Conservation (phyloP, 371 early-diverging fungal genomes). For the Mortierella sp. region DNA sequence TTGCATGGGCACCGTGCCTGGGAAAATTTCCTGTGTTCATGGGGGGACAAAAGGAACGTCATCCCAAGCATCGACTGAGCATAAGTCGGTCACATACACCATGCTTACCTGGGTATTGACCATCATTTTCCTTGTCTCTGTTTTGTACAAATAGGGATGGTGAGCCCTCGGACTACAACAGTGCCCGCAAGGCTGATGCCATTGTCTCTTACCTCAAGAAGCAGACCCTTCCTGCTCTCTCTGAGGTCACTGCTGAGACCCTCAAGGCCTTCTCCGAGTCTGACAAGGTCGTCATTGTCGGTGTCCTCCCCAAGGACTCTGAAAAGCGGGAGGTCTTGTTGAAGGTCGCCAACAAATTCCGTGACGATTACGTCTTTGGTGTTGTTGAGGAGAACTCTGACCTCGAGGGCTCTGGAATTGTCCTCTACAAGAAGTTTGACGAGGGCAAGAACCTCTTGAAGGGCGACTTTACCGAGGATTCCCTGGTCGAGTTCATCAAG, state of each 20-base stretch:
- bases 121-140: not conserved
- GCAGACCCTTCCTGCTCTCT: constrained; percentile 83
- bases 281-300: constrained; percentile 91
- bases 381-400: constrained; percentile 66
- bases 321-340: constrained; percentile 73
- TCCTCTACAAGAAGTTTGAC: constrained; percentile 92
- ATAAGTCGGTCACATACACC: not conserved
- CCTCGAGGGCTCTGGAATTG: constrained; percentile 72
- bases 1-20: too few species aligned
- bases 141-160: constrained; percentile 61
- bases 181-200: constrained; percentile 83
- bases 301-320: constrained; percentile 71
- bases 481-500: constrained; percentile 75
- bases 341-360: constrained; percentile 76
- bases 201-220: constrained; percentile 93
- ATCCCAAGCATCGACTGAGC: not conserved
- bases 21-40: not conserved
- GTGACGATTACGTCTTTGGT: constrained; percentile 91
- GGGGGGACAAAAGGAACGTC: not conserved
- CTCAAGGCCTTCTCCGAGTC: constrained; percentile 79
- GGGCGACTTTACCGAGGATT: constrained; percentile 66
- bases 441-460: constrained; percentile 78
- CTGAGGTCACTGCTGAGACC: constrained; percentile 71
- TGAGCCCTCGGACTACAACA: constrained; percentile 77
- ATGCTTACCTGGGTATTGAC: too few species aligned